These are phyloP conservation scores for Canavalia ensiformis DNA, from an alignment of 306 rosid genomes.

Conservation along the genomic window DNA sequence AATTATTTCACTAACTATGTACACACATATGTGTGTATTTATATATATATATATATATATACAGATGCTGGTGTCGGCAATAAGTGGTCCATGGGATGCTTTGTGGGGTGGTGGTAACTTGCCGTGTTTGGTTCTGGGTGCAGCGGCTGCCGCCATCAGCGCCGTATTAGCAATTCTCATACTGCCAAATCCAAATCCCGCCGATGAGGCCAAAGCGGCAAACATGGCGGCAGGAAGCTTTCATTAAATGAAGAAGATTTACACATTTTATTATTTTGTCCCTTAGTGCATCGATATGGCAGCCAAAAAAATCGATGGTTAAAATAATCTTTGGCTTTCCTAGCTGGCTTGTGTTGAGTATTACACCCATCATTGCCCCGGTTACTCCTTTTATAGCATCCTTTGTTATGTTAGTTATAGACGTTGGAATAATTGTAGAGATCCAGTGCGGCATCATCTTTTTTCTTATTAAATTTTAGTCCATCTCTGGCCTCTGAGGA, in stretches of 20 bases:
- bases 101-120: constrained; percentile 83
- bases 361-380: too few species aligned
- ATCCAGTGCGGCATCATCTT: too few species aligned
- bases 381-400: too few species aligned
- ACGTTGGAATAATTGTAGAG: too few species aligned
- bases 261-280: background rate
- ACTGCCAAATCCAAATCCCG: constrained; percentile 62
- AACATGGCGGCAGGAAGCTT: constrained; percentile 10
- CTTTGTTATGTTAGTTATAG: too few species aligned
- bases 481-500: too few species aligned
- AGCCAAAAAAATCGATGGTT: too few species aligned
- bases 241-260: constrained; percentile 44
- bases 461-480: too few species aligned
- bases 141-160: constrained; percentile 56
- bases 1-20: background rate
- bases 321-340: too few species aligned
- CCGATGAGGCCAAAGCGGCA: constrained; percentile 44
- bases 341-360: too few species aligned
- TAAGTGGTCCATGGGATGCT: constrained; percentile 70
- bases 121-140: constrained; percentile 77
- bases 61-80: constrained; percentile 68
- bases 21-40: background rate
- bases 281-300: background rate
- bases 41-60: too few species aligned
- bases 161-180: constrained; percentile 58